A percentile compares a stretch with the other conserved stretches of the same genome.
Conservation (phyloP, 768 basidiomycete genomes). For the Daedalea quercina region DNA sequence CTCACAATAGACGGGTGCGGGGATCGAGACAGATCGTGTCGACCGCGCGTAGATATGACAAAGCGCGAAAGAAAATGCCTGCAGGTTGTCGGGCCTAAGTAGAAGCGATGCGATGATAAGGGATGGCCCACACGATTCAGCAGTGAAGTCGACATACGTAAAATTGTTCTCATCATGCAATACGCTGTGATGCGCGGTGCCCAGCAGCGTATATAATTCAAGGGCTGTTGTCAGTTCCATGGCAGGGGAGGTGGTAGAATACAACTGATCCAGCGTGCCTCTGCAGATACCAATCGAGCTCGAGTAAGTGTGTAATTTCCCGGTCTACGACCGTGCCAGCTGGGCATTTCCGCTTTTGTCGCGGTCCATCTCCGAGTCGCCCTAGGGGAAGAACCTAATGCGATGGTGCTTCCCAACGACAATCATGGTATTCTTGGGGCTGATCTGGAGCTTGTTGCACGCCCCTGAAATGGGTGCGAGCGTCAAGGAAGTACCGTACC, state of each 20-base stretch:
- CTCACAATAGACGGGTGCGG: constrained; percentile 78
- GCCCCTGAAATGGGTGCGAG: constrained; percentile 50
- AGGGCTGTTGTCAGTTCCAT: constrained; percentile 7
- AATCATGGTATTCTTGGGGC: constrained; percentile 65
- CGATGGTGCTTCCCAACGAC: constrained; percentile 79
- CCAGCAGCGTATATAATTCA: constrained; percentile 37
- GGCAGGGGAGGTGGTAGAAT: background rate
- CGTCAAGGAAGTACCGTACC: constrained; percentile 34
- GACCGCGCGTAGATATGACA: constrained; percentile 79
- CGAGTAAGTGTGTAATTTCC: constrained; percentile 61
- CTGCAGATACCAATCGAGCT: constrained; percentile 75
- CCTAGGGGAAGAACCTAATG: constrained; percentile 52
- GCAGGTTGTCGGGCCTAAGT: constrained; percentile 66
- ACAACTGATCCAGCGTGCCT: constrained; percentile 56
- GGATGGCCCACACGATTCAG: background rate
- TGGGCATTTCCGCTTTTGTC: constrained; percentile 66
- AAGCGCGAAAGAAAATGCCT: constrained; percentile 64
- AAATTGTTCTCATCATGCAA: constrained; percentile 53
- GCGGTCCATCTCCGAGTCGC: constrained; percentile 32
- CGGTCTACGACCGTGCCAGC: constrained; percentile 77
- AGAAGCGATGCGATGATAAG: constrained; percentile 6
- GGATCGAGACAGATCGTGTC: constrained; percentile 77
- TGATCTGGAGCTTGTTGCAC: constrained; percentile 49
- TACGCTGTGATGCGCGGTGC: constrained; percentile 60
- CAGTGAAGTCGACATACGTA: constrained; percentile 32